Evolutionary conservation across 257 asterid species (phyloP), one percentile per base, ranked within the genome.

Genomic region (Capsicum baccatum): DNA sequence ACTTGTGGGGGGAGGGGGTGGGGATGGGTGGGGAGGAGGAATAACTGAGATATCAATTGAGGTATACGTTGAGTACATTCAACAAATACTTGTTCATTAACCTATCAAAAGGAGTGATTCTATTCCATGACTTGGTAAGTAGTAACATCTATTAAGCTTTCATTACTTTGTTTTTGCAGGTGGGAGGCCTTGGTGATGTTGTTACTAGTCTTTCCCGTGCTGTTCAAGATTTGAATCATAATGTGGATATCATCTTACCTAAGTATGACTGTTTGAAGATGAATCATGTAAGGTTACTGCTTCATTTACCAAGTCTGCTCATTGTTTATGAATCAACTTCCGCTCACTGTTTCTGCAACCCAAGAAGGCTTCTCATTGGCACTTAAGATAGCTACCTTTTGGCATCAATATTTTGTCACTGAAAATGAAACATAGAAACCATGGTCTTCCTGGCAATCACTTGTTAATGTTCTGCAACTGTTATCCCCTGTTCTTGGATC

Each of bases 151-250:
- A 13, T 74, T 76, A 76, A 21, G 47, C 50, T 64, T 15, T 82
- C 78, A 14, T 54, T 63, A 35, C 63, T 66, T 64, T 87, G 87
- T 82, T 86, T 66, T 86, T 87, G 91, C 96, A 97, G 99, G 99
- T 97, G 83, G 99, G 99, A 76, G 99, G 99, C 80, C 98, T 97
- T 80, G 99, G 99, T 86, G 98, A 95, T 89, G 98, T 97, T 84
- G 99, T 97, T 84, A 97, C 99, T 73, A 93, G 99, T 90, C 98
- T 97, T 91, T 95, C 99, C 70, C 96, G 98, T 85, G 99, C 99
- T 48, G 95, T 97, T 83, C 98, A 94, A 93, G 99, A 97, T 87
- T 89, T 94, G 91, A 94, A 94, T 88, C 98, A 97, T 86, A 93
- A 83, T 79, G 96, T 97, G 87, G 97, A 95, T 78, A 90, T 97